Conservation (phyloP, 495 filamentous ascomycete species). For the Halenospora varia region DNA sequence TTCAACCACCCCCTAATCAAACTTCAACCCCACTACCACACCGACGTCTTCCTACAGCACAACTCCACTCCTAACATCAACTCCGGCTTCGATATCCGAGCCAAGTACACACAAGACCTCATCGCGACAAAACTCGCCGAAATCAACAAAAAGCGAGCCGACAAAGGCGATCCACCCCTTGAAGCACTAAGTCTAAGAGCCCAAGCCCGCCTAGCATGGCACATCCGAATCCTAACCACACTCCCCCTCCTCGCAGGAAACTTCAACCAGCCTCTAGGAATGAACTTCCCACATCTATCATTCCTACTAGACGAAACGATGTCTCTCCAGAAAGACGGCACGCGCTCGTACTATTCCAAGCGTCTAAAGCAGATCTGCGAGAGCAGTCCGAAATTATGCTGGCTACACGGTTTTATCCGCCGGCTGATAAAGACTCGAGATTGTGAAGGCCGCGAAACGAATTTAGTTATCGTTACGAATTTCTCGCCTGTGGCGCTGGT, state of each 20-base stretch:
- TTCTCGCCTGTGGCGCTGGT: constrained; percentile 10
- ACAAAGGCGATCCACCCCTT: not conserved
- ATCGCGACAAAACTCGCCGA: not conserved
- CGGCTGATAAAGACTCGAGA: not conserved
- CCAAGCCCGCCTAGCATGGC: not conserved
- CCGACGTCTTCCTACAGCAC: constrained; percentile 4
- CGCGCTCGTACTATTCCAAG: not conserved
- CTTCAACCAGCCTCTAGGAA: not conserved
- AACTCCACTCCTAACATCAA: not conserved
- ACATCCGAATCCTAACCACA: constrained; percentile 3
- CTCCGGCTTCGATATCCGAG: not conserved
- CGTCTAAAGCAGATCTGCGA: constrained; percentile 1
- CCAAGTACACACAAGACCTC: not conserved
- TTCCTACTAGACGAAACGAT: constrained; percentile 3
- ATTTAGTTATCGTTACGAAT: constrained; percentile 7
- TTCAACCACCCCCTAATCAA: constrained; percentile 10
- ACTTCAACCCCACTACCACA: constrained; percentile 9
- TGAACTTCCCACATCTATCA: not conserved
- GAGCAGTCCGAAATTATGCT: constrained; percentile 7
- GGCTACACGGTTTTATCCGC: constrained; percentile 7
- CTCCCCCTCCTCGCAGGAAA: not conserved
- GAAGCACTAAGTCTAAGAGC: not conserved
- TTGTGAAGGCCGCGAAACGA: not conserved
- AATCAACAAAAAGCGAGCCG: not conserved
- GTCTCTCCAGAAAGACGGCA: not conserved